These are phyloP conservation scores for Serendipita sp. DNA, from an alignment of 768 basidiomycete species.

Conservation along the genomic window DNA sequence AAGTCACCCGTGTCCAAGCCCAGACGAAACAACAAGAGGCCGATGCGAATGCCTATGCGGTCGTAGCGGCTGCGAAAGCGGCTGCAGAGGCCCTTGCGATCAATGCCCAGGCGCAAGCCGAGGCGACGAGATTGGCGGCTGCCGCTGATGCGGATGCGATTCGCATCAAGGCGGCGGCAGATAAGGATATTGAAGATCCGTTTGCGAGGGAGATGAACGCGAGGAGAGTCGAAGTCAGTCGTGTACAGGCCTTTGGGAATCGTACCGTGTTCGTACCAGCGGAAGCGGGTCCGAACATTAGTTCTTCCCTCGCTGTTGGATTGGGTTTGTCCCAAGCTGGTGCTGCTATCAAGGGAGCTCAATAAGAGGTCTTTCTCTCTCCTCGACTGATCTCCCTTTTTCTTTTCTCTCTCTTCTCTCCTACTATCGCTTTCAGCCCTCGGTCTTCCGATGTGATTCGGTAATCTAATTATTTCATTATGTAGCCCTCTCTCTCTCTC, in stretches of 20 bases:
- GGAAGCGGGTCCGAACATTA: background rate
- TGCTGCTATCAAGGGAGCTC: background rate
- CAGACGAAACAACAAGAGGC: conserved; percentile 47
- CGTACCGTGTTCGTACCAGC: conserved; percentile 14
- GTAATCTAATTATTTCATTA: background rate
- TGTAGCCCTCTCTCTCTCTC: background rate
- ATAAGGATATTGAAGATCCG: conserved; percentile 39
- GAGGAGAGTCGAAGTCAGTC: conserved; percentile 45
- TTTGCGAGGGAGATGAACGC: conserved; percentile 69
- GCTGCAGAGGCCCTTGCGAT: conserved; percentile 50
- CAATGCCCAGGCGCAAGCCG: conserved; percentile 60
- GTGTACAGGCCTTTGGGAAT: conserved; percentile 48
- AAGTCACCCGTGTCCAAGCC: conserved; percentile 64
- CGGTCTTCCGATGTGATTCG: background rate
- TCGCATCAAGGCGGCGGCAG: conserved; percentile 47
- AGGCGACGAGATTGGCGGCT: conserved; percentile 58
- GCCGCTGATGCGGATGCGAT: conserved; percentile 60
- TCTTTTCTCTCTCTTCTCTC: background rate
- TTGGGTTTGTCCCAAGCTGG: background rate
- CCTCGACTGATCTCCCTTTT: background rate
- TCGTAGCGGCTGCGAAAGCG: conserved; percentile 60
- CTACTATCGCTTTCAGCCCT: background rate
- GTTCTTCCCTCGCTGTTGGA: background rate
- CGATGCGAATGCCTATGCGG: conserved; percentile 58
- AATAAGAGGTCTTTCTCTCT: background rate